Evolutionary conservation across 2,329 filamentous ascomycete genomes (phyloP).

Genomic region (Sporothrix mexicana): DNA sequence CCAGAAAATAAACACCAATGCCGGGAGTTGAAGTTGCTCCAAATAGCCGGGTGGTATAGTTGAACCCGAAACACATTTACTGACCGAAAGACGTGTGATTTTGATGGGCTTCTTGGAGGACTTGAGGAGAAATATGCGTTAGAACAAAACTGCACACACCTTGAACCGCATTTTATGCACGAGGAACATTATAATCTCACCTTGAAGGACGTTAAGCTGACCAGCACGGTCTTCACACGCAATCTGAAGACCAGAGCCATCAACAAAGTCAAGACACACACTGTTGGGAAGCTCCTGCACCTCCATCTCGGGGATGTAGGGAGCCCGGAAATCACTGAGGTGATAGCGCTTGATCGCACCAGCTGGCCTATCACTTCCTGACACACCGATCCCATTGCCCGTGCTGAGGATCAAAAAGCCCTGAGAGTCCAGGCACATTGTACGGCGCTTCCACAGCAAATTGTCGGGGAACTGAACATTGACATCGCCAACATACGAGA

Average conservation of each 20-base stretch:
- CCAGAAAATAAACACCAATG: too few species aligned
- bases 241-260: constrained; percentile 66
- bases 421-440: constrained; percentile 80
- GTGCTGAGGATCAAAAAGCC: constrained; percentile 83
- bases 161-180: background rate
- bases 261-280: constrained; percentile 65
- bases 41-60: too few species aligned
- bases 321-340: constrained; percentile 79
- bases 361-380: constrained; percentile 55
- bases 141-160: background rate
- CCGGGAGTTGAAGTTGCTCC: too few species aligned
- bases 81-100: constrained; percentile 45
- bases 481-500: constrained; percentile 81
- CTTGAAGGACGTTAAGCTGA: constrained; percentile 60
- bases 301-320: constrained; percentile 86
- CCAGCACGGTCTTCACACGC: constrained; percentile 67
- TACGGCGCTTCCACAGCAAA: constrained; percentile 92
- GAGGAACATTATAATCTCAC: constrained; percentile 49
- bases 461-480: constrained; percentile 98
- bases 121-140: constrained; percentile 39
- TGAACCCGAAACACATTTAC: constrained; percentile 36
- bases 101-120: constrained; percentile 52
- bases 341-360: constrained; percentile 75
- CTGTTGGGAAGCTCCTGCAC: constrained; percentile 92
- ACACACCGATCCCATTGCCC: constrained; percentile 58